Percentiles rank a stretch among this genome's conserved stretches.
Conservation (phyloP, 2,329 filamentous ascomycete species). For the Alternaria consortialis region DNA sequence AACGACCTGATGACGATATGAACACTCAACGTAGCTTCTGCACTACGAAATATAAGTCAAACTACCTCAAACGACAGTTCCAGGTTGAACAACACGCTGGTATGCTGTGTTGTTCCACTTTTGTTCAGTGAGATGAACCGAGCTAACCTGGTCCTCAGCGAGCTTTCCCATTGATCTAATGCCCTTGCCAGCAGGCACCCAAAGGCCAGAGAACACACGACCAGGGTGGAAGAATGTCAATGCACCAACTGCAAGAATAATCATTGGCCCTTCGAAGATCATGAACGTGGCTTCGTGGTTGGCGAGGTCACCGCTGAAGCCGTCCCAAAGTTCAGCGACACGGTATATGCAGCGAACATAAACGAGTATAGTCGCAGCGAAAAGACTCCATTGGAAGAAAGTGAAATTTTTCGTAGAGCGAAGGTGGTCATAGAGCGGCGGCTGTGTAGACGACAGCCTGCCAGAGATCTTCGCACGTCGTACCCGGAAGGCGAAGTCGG, state of each 20-base stretch:
- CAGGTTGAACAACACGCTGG: slow-evolving; percentile 15
- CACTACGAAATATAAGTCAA: background rate
- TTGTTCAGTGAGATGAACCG: slow-evolving; percentile 17
- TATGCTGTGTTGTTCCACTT: slow-evolving; percentile 27
- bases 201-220: slow-evolving; percentile 29
- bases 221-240: slow-evolving; percentile 59
- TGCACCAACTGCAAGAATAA: slow-evolving; percentile 55
- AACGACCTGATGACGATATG: background rate
- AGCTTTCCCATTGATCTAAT: slow-evolving; percentile 23
- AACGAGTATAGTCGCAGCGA: slow-evolving; percentile 54
- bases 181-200: slow-evolving; percentile 30
- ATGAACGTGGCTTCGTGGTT: slow-evolving; percentile 60
- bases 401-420: slow-evolving; percentile 23
- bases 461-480: slow-evolving; percentile 28
- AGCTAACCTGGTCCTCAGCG: slow-evolving; percentile 12
- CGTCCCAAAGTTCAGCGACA: slow-evolving; percentile 57
- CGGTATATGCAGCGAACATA: slow-evolving; percentile 59
- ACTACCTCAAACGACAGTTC: background rate
- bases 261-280: slow-evolving; percentile 62
- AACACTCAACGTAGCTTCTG: background rate
- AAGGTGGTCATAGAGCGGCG: slow-evolving; percentile 32
- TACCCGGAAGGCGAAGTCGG: slow-evolving; percentile 44
- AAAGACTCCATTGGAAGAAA: slow-evolving; percentile 45
- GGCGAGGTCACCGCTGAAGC: slow-evolving; percentile 55
- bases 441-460: slow-evolving; percentile 26